These are phyloP conservation scores for Rubia yunnanensis DNA, from an alignment of 257 asterid species.

Conservation along the genomic window DNA sequence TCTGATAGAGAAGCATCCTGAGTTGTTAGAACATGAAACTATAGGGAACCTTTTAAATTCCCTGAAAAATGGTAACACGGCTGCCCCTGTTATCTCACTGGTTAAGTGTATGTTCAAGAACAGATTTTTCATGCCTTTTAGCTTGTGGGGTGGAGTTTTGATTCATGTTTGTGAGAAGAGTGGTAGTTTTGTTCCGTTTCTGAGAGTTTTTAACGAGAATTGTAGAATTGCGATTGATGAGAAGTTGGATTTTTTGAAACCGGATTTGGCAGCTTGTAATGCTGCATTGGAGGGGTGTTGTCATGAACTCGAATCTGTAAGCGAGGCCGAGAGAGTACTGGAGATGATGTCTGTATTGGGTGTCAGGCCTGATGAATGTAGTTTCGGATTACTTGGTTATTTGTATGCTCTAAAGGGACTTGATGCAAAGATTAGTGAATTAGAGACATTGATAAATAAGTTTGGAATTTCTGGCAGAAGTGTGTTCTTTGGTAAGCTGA, in stretches of 20 bases:
- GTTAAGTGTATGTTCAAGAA: conserved; percentile 73
- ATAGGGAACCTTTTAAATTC: conserved; percentile 52
- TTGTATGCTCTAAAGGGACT: conserved; percentile 76
- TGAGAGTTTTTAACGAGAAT: conserved; percentile 59
- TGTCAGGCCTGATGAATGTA: conserved; percentile 59
- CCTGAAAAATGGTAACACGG: conserved; percentile 48
- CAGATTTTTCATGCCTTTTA: conserved; percentile 76
- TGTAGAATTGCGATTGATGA: conserved; percentile 71
- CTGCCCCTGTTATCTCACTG: conserved; percentile 84
- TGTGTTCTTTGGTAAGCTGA: conserved; percentile 40
- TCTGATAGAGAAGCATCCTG: conserved; percentile 66
- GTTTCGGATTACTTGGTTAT: conserved; percentile 70
- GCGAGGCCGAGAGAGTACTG: conserved; percentile 62
- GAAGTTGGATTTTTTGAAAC: conserved; percentile 55
- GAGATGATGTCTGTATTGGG: conserved; percentile 74
- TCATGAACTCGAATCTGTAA: conserved; percentile 52
- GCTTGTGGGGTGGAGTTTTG: conserved; percentile 59
- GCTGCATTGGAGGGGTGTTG: conserved; percentile 80
- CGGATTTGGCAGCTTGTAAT: conserved; percentile 73
- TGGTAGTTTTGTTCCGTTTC: conserved; percentile 55
- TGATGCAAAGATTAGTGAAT: conserved; percentile 45
- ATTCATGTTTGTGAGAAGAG: conserved; percentile 56
- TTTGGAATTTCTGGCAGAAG: conserved; percentile 42
- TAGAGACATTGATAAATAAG: conserved; percentile 47
- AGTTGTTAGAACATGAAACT: conserved; percentile 44